Base-by-base conservation (phyloP, 2,329 filamentous ascomycete genomes). In the Huntiella moniliformis region DNA sequence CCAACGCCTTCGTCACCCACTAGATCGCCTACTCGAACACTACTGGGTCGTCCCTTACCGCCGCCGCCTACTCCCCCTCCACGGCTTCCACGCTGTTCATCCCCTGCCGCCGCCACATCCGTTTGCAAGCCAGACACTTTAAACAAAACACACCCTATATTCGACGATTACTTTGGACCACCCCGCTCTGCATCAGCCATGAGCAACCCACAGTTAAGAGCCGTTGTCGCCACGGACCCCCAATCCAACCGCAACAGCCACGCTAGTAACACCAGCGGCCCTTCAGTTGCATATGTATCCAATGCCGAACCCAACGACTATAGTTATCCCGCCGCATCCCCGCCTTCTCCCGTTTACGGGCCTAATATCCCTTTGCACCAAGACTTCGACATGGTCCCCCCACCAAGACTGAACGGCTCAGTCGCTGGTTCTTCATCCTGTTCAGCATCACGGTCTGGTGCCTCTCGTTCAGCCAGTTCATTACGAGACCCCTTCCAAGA, bases 401-500 rank as follows among this genome's bases (percentile, higher is more conserved):
- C 47, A 17, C 44, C 43, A 7, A 36, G 37, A 10, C 18, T 48
- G n/a, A 33, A 16, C 15, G 10, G 37, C n/a, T 42, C 40, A 10
- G 40, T 38, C 5, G 11, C 42, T 10, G 32, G 35, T 5, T 42
- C 36, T 8, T 35, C 12, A n/a, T 40, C 40, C 11, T 22, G 44
- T 7, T 43, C 44, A 10, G 32, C 48, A 8, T 44, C 44, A 8
- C 44, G 40, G 18, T 41, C 35, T 33, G 6, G 22, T 28, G 32
- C 48, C 13, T 44, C 44, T n/a, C 44, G 44, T 18, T 41, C 35
- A 18, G 41, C 48, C 16, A 37, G 31, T 6, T 47, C 48, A 10
- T 38, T 47, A 3, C 44, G 44, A n/a, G 48, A 47, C 42, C 44
- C 44, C 11, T 50, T 51, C 17, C 44, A 48, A 18, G 42, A 50